A percentile compares a stretch with the other conserved stretches of the same genome.
Conservation (phyloP, 1,284 basidiomycete species). For the Microbotryum saponariae region DNA sequence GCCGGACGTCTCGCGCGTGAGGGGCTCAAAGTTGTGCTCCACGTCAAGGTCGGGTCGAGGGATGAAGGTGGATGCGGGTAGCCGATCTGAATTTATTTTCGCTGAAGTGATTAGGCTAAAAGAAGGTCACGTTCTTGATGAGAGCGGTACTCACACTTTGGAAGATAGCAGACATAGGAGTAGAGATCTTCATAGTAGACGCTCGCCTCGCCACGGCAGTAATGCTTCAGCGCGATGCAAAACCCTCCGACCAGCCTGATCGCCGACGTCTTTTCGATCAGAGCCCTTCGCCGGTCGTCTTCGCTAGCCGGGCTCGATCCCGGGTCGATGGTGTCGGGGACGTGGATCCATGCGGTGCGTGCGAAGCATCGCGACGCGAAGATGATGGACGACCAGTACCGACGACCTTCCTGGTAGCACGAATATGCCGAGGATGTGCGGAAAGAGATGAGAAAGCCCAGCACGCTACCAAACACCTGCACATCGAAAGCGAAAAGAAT, state of each 20-base stretch:
- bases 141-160: not conserved
- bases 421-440: constrained; percentile 68
- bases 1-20: no score
- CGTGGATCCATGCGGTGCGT: constrained; percentile 41
- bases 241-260: constrained; percentile 22
- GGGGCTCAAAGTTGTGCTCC: no score
- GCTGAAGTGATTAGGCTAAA: no score
- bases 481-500: constrained; percentile 12
- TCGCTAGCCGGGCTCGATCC: not conserved
- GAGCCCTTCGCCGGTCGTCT: not conserved
- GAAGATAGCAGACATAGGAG: constrained; percentile 23
- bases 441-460: constrained; percentile 58
- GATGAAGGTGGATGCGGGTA: not conserved
- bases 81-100: not conserved
- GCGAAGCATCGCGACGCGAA: constrained; percentile 54
- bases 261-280: constrained; percentile 18
- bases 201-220: constrained; percentile 37
- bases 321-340: constrained; percentile 35
- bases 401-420: constrained; percentile 63
- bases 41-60: constrained; percentile 2
- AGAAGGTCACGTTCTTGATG: no score
- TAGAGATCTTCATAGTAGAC: constrained; percentile 30
- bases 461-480: constrained; percentile 53
- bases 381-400: constrained; percentile 61
- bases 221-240: constrained; percentile 32